Evolutionary conservation across 345 rosid genomes (phyloP).

Genomic region (Geranium brycei): DNA sequence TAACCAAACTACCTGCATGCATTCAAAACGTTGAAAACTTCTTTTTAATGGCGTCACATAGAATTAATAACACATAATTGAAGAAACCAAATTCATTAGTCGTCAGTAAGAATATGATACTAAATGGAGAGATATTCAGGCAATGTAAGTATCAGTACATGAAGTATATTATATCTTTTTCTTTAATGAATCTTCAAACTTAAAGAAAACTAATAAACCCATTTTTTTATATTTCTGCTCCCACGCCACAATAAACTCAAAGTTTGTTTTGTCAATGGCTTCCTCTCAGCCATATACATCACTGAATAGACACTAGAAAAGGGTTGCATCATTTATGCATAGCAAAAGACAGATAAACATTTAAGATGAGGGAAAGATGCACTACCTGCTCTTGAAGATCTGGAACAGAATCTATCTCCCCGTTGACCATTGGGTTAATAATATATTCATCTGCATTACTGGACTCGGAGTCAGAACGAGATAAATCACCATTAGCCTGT

Average conservation of each 20-base stretch:
- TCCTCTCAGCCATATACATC: too few relatives aligned
- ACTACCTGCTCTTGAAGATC: conserved; percentile 89
- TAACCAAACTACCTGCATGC: conserved; percentile 76
- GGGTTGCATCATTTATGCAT: neutral
- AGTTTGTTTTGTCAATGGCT: neutral
- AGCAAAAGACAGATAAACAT: neutral
- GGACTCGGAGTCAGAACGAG: conserved; percentile 65
- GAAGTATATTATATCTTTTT: neutral
- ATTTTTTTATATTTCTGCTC: neutral
- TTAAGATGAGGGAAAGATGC: neutral
- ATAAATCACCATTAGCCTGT: conserved; percentile 46
- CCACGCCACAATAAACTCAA: neutral
- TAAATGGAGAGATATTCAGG: neutral
- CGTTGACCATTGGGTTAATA: conserved; percentile 56
- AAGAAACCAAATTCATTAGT: neutral
- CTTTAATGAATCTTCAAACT: neutral
- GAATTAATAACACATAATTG: too few relatives aligned
- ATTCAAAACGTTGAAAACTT: neutral
- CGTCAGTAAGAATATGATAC: neutral
- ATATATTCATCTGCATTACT: conserved; percentile 63
- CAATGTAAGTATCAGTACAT: neutral
- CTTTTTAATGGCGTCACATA: neutral
- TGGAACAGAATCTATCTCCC: conserved; percentile 57
- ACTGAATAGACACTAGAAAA: too few relatives aligned
- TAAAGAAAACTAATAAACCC: too few relatives aligned